These are phyloP conservation scores for Annulohypoxylon stygium DNA, from an alignment of 495 filamentous ascomycete genomes.

Conservation along the genomic window DNA sequence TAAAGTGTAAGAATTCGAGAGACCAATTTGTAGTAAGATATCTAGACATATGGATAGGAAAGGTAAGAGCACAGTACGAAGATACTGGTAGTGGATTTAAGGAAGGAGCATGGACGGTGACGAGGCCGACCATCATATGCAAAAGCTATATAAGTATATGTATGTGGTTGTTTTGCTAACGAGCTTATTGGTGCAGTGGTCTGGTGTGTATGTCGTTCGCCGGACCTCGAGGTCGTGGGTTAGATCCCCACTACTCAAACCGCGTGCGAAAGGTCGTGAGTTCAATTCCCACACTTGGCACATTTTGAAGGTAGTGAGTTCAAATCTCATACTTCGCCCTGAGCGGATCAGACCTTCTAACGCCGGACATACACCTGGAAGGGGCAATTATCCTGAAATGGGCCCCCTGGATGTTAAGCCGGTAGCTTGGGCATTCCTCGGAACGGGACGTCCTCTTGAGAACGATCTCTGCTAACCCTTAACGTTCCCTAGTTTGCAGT, in stretches of 20 bases:
- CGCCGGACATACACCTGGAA: not conserved
- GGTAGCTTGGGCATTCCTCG: not conserved
- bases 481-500: not conserved
- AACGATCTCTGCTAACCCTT: not conserved
- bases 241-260: not conserved
- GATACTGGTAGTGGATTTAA: not conserved
- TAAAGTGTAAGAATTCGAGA: too few species aligned
- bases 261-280: not conserved
- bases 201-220: not conserved
- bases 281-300: constrained; percentile 1
- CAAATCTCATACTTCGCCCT: not conserved
- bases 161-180: not conserved
- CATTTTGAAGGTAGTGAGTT: not conserved
- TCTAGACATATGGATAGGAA: not conserved
- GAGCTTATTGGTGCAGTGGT: constrained; percentile 3
- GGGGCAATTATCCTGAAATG: not conserved
- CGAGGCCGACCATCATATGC: not conserved
- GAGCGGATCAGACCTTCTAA: not conserved
- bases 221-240: constrained; percentile 6
- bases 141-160: not conserved
- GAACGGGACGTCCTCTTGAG: not conserved
- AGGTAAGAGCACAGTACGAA: not conserved
- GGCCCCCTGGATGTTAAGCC: not conserved
- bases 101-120: not conserved
- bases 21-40: too few species aligned